Base-by-base conservation (phyloP, 345 rosid species). In the Barbarea vulgaris region DNA sequence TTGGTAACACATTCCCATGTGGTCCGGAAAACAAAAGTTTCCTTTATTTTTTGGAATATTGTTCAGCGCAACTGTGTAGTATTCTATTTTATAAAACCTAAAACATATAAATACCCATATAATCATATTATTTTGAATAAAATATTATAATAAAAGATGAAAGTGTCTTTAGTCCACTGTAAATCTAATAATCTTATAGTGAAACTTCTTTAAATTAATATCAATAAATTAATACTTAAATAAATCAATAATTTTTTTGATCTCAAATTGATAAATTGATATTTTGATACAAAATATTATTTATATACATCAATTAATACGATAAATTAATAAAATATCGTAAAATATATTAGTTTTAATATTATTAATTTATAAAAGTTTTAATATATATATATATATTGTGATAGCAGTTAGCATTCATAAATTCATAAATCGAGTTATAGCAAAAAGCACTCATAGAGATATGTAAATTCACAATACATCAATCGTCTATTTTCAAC, bases 1-100 rank as follows among this genome's bases (percentile, higher is more conserved):
- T 72, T 67, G 73, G 77, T 72, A 78, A 72, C 77, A 72, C 81
- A 72, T 72, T 78, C 77, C 73, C 77, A 72, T 78, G 81, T 72
- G 81, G 80, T 77, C 80, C 80, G 76, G 25, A 77, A 77, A 77
- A 77, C 71, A 77, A 77, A 70, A 53, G 76, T 54, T 62, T 30
- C 25, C 55, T 68, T 60, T 76, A 6, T 7, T 41, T 58, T 61
- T 54, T 34, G 37, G 79, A 69, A 76, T 76, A 61, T 75, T 50
- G 10, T 25, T 57, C 50, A 58, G 31, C 72, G 48, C 48, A 44
- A 64, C 19, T 57, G 78, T 56, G 66, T 47, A 56, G 15, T 18
- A 47, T 57, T 75, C 33, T 66, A 75, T 75, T 61, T 76, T 76
- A 55, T 48, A 50, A 50, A 18, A 59, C 34, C 62, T 59, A 48